Evolutionary conservation across 768 basidiomycete species (phyloP), one percentile per base, ranked within the genome.

Genomic region (Tubosaeta sp.): DNA sequence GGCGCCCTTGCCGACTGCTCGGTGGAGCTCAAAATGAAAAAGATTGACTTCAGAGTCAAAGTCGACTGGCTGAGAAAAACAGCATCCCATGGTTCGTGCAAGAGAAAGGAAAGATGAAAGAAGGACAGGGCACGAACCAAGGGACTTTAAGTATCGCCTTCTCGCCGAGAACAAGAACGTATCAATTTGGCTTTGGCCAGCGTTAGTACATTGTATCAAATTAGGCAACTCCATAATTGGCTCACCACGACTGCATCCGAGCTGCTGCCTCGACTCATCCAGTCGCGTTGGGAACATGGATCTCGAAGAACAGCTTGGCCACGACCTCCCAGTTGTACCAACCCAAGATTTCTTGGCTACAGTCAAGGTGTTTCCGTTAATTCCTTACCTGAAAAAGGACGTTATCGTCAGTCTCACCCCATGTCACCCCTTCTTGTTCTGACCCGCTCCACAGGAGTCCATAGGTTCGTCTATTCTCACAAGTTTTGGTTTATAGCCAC

Each of bases 1-100:
- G 22, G 95, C 93, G 40, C 96, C 95, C 69, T 93, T 96, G 38
- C 96, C 96, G 13, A 98, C 91, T 19, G 90, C 91, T 43, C 94
- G 82, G 66, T 96, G 86, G 42, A 99, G 86, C 66, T 95, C 90
- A 64, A 98, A 99, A 73, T 98, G 95, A 72, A 87, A 98, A 44
- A 99, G 85, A 65, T 83, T 90, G 69, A 85, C 79, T 56, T 93
- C 90, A 42, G 79, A 76, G 56, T 89, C 84, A 68, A 90, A 90
- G 74, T 94, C 90, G 59, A 94, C 80, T 19, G 88, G 87, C 71
- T 90, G 77, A 70, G 83, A 82, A 63, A 81, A 76, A 66, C 69
- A 69, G 59, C 69, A 73, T 64, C 82, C 82, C 82, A 84, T 84
- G 48, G 69, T 68, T 75, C 73, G 73, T 71, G 58, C 63, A 63